Base-by-base conservation (phyloP, 2,329 filamentous ascomycete species). In the Thelonectria rubi region DNA sequence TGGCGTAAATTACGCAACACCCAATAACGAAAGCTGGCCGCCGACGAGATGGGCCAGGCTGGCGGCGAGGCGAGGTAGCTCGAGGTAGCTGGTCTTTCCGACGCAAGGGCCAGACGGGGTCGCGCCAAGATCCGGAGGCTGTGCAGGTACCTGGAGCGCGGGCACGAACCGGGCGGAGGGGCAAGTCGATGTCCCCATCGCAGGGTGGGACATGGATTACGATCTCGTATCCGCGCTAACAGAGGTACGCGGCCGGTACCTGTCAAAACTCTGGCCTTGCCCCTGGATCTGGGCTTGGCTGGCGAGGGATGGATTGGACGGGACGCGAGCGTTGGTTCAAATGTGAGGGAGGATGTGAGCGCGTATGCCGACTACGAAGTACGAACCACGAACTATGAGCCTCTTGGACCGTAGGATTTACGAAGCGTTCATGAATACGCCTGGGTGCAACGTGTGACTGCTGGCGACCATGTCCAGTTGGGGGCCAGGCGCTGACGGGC, bases 201-300 rank as follows among this genome's bases (percentile, higher is more conserved):
- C 54, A 47, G 42, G 58, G 55, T 34, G 45, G 21, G 52, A 32
- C 58, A 64, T 61, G 65, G 69, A 55, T 63, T 53, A 57, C 54
- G 64, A 65, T 66, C 72, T 73, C 72, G 72, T 72, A 74, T 73
- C 65, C 61, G 55, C 64, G 52, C 67, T 73, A 74, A 69, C 71
- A 73, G 51, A 61, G 57, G 42, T 71, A 69, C 69, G 45, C 56
- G 37, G n/a, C n/a, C 42, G 60, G 9, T 63, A 65, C 65, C 52
- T 59, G 63, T 58, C 60, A 65, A 11, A 47, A 53, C 30, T 42
- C 43, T 10, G 39, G 32, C 17, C 46, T 34, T 14, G n/a, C 52
- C 58, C 53, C 53, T 57, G 52, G 53, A 57, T 51, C 37, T 32
- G 43, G 18, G 26, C 20, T 39, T 10, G 45, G 42, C 24, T 34